These are phyloP conservation scores for Danielozyma ontarioensis DNA, from an alignment of 805 yeast species.

Conservation along the genomic window DNA sequence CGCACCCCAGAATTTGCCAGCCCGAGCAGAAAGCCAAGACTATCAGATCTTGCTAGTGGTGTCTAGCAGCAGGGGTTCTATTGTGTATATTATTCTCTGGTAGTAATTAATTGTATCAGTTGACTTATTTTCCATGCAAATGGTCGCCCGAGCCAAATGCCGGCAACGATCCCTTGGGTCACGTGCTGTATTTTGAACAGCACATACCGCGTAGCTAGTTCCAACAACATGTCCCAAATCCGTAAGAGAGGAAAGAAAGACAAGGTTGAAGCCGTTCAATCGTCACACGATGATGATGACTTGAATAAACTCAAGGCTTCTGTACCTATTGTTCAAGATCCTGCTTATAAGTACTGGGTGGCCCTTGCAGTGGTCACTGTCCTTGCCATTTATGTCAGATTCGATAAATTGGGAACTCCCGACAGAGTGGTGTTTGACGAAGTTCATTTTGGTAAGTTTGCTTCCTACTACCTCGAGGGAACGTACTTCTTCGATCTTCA, in stretches of 20 bases:
- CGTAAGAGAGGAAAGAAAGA: background rate
- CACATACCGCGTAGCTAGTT: no score
- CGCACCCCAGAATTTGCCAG: no score
- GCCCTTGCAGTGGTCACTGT: constrained; percentile 36
- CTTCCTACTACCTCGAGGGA: constrained; percentile 79
- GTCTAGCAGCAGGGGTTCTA: no score
- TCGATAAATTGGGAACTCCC: constrained; percentile 58
- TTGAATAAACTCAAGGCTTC: constrained; percentile 2
- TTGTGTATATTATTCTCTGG: no score
- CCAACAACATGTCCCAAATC: background rate
- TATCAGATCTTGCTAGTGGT: no score
- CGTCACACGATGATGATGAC: background rate
- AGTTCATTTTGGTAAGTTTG: constrained; percentile 83
- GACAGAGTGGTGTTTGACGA: constrained; percentile 80
- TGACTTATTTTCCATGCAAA: no score
- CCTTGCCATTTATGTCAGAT: constrained; percentile 49
- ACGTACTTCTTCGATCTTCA: constrained; percentile 95
- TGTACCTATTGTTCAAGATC: constrained; percentile 13
- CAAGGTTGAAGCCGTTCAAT: background rate
- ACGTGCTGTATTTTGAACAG: no score
- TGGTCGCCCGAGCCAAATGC: no score
- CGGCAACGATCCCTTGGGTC: no score
- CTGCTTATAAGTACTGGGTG: constrained; percentile 25
- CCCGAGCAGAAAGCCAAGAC: no score
- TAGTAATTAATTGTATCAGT: no score